These are phyloP conservation scores for Apiospora aurea DNA, from an alignment of 2,329 filamentous ascomycete genomes.

Conservation along the genomic window DNA sequence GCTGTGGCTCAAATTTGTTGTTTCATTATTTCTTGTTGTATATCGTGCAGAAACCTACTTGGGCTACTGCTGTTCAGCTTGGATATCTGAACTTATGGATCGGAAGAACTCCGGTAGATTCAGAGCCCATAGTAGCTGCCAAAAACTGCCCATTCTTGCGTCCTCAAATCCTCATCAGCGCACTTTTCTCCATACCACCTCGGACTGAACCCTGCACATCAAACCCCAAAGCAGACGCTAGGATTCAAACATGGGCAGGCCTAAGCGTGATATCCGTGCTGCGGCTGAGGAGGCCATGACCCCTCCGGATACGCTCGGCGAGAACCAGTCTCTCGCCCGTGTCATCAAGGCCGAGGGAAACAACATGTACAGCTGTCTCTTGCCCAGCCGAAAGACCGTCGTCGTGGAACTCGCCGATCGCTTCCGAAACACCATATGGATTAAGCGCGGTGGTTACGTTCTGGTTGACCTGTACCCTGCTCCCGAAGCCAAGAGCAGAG, in stretches of 20 bases:
- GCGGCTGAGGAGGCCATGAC: constrained; percentile 75
- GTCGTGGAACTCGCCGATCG: constrained; percentile 83
- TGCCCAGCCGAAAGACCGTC: constrained; percentile 70
- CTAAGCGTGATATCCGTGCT: constrained; percentile 79
- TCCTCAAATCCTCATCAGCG: constrained; percentile 6
- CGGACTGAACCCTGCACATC: neutral
- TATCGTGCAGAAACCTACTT: neutral
- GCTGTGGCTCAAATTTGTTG: neutral
- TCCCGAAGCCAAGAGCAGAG: constrained; percentile 75
- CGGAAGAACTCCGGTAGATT: constrained; percentile 12
- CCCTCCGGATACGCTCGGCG: constrained; percentile 64
- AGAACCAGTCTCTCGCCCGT: constrained; percentile 74
- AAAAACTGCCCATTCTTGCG: neutral
- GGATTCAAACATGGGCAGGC: constrained; percentile 65
- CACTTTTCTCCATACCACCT: neutral
- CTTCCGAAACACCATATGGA: constrained; percentile 93
- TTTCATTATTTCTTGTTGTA: neutral
- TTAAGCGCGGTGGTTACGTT: constrained; percentile 88
- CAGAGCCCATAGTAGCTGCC: constrained; percentile 10
- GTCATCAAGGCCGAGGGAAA: constrained; percentile 87
- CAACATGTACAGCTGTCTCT: constrained; percentile 81
- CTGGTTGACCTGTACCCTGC: constrained; percentile 74
- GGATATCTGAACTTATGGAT: neutral
- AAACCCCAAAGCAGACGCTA: neutral
- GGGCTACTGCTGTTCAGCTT: neutral